Evolutionary conservation across 1,139 yeast genomes (phyloP), one percentile per base, ranked within the genome.

Genomic region (Meyerozyma sp.): DNA sequence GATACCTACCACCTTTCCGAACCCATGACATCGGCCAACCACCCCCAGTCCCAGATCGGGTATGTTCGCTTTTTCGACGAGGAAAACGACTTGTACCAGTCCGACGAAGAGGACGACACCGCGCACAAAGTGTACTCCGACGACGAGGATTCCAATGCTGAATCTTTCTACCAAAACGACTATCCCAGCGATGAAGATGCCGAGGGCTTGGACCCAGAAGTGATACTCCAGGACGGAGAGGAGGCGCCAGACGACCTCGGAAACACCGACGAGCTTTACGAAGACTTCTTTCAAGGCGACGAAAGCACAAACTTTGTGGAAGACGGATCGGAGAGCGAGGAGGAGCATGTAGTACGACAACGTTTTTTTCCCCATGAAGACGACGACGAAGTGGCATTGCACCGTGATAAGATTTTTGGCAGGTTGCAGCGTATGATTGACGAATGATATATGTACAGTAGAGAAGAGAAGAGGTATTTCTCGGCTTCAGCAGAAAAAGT

Each of bases 121-220:
- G 72, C 72, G 23, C 52, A 53, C 8, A 51, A 50, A 9, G 47
- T 54, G 3, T 56, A 60, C 35, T 66, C 75, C 0, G 77, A 71
- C 45, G 68, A 70, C 43, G 75, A 70, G 43, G 75, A 70, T 48
- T 68, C 74, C 3, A 70, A 70, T 49, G 96, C 96, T 11, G 98
- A 93, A 63, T 90, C 87, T 48, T 91, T 82, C 56, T 93, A 93
- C 60, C 81, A 82, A 55, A 93, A 93, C 62, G 98, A 93, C 57
- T 93, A 93, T 57, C 98, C 98, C 0, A 95, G 89, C 44, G 96
- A 89, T 56, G 96, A 88, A 54, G 93, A 85, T 55, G 87, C 79
- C 4, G 73, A 66, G 2, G 64, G 58, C 0, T 55, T 46, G 34
- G 29, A 61, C 61, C 42, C 68, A 60, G 16, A 50, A 56, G 1